A percentile compares a stretch with the other conserved stretches of the same genome.
These are phyloP conservation scores for Henckelia pumila DNA, from an alignment of 257 asterid species.

Conservation along the genomic window DNA sequence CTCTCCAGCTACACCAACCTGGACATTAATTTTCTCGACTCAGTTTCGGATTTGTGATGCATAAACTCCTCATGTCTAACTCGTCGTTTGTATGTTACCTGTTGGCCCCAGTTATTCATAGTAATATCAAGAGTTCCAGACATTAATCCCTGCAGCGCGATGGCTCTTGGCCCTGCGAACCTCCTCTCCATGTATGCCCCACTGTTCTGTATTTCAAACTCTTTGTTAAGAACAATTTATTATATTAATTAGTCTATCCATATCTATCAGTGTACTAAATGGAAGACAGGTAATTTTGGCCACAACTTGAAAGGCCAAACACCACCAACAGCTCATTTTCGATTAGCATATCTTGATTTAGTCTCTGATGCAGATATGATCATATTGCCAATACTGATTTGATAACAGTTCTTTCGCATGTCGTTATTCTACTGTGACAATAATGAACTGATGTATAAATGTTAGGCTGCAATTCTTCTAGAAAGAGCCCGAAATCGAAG, in stretches of 20 bases:
- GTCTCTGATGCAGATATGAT: background rate
- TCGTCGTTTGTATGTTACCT: slow-evolving; percentile 32
- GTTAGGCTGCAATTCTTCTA: background rate
- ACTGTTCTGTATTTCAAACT: slow-evolving; percentile 55
- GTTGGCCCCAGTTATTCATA: slow-evolving; percentile 62
- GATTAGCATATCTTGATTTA: too few species aligned
- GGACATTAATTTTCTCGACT: slow-evolving; percentile 8
- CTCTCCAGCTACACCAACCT: slow-evolving; percentile 77
- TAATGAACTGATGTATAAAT: background rate
- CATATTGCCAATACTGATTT: background rate
- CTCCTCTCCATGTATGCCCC: slow-evolving; percentile 98
- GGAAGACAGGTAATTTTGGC: too few species aligned
- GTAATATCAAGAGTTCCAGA: slow-evolving; percentile 85
- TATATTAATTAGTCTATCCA: too few species aligned
- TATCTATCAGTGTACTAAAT: too few species aligned
- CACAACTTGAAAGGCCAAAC: background rate
- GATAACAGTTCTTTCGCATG: background rate
- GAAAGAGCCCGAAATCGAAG: background rate
- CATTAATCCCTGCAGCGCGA: slow-evolving; percentile 77
- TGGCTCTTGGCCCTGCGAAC: slow-evolving; percentile 77
- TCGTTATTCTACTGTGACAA: background rate
- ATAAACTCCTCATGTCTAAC: background rate
- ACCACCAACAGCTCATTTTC: background rate
- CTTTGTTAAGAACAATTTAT: background rate
- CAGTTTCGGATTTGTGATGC: background rate